A percentile compares a stretch with the other conserved stretches of the same genome.
phyloP scores from a whole-genome alignment of 2,329 filamentous ascomycete species.

The Knoxdaviesia proteae region DNA sequence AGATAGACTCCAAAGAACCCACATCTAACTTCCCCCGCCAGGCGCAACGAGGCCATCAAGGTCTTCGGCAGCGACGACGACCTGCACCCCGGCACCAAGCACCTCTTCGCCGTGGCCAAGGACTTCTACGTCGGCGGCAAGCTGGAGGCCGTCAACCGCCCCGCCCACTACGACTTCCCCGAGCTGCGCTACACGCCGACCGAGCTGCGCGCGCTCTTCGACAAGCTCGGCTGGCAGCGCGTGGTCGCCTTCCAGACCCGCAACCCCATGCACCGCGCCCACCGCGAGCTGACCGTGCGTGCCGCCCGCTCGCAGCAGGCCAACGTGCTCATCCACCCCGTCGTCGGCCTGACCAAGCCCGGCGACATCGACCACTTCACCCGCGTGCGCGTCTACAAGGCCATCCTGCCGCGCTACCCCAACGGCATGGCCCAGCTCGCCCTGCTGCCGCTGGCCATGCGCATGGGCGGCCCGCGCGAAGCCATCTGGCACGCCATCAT shows the following conservation, averaged over 20 bases:
- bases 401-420: slow-evolving; percentile 85
- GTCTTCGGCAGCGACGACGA: slow-evolving; percentile 86
- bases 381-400: slow-evolving; percentile 95
- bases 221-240: slow-evolving; percentile 96
- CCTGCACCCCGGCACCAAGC: slow-evolving; percentile 80
- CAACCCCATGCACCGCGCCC: slow-evolving; percentile 98
- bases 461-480: slow-evolving; percentile 95
- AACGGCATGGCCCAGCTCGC: slow-evolving; percentile 97
- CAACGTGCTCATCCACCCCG: slow-evolving; percentile 97
- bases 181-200: slow-evolving; percentile 87
- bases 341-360: slow-evolving; percentile 95
- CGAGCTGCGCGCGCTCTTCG: slow-evolving; percentile 88
- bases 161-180: slow-evolving; percentile 98
- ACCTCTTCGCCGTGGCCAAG: slow-evolving; percentile 59
- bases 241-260: slow-evolving; percentile 98
- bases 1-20: neutral
- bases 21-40: slow-evolving; percentile 14
- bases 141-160: slow-evolving; percentile 81
- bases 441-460: slow-evolving; percentile 89
- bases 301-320: slow-evolving; percentile 89
- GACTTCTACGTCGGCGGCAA: slow-evolving; percentile 93
- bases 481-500: slow-evolving; percentile 99
- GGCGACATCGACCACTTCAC: slow-evolving; percentile 99
- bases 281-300: slow-evolving; percentile 92
- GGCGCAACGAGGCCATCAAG: slow-evolving; percentile 71